Evolutionary conservation across 78 protist genomes (phyloP), one percentile per base, ranked within the genome.

Genomic region (Guillardia theta): DNA sequence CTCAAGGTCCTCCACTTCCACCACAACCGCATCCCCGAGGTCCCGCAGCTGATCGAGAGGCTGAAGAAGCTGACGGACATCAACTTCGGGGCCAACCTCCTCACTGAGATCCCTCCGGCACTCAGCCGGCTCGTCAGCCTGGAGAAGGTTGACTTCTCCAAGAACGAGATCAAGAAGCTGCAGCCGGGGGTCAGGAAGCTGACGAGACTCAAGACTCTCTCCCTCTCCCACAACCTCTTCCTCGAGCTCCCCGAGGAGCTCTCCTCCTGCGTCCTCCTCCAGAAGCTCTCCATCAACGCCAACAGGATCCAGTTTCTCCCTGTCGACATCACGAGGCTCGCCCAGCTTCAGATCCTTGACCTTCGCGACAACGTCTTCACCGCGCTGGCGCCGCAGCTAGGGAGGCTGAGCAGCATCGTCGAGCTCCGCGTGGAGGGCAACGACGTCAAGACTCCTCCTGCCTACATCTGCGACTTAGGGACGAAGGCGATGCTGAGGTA

Each of bases 11-110:
- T 70, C 41, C 83, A 70, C 83, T 22, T 70, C 41, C 83, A 70
- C 83, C 41, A 70, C 41, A 70, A 70, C 41, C 83, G 36, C 46
- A 70, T 70, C 83, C 83, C 83, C 6, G 83, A 15, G 46, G n/a
- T 70, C 83, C 83, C 83, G 41, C 33, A 36, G 46, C 46, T 33
- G 45, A 70, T 4, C 46, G 83, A 18, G 15, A 0, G 10, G 36
- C 9, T 12, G 41, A 70, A 70, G 6, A 70, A 70, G 45, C 33
- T 70, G 21, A 70, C 36, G 5, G 83, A 70, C 83, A 36, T 70
- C 83, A 70, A 70, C 83, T 70, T 70, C 41, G 83, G 83, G 41
- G 83, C 83, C 9, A 70, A 70, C 83, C 83, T 70, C 36, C 83
- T 70, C 36, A 22, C 22, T 15, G 83, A 24, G 41, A 36, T 70